These are phyloP conservation scores for Tuber magnatum DNA, from an alignment of 495 filamentous ascomycete genomes.

Conservation along the genomic window DNA sequence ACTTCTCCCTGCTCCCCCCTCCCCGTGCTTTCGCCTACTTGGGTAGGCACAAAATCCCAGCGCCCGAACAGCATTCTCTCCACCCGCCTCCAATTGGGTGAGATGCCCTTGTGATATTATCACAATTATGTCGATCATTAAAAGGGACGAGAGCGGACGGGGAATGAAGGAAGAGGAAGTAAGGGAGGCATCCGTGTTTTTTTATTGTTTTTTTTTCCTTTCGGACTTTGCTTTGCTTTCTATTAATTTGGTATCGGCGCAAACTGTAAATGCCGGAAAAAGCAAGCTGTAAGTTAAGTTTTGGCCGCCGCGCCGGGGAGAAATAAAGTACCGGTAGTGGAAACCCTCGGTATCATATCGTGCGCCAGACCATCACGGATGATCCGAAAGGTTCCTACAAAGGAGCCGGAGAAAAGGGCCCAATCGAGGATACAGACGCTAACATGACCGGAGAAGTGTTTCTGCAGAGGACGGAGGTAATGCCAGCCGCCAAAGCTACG, in stretches of 20 bases:
- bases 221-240: not conserved
- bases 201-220: not conserved
- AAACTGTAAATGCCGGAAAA: not conserved
- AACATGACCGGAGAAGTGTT: not conserved
- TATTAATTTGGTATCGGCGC: not conserved
- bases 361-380: not conserved
- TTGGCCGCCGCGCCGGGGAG: not conserved
- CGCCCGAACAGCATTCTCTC: not conserved
- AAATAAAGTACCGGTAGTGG: not conserved
- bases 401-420: not conserved
- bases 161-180: not conserved
- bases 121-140: not conserved
- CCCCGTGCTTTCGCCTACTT: not conserved
- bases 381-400: not conserved
- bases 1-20: not conserved
- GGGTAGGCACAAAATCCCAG: not conserved
- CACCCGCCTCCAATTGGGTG: not conserved
- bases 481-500: not conserved
- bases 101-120: conserved; percentile 1
- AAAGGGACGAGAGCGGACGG: not conserved
- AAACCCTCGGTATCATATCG: not conserved
- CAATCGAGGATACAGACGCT: not conserved
- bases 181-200: not conserved
- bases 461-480: not conserved
- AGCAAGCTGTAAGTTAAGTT: not conserved